Evolutionary conservation across 1,284 basidiomycete species (phyloP), one percentile per base, ranked within the genome.

Genomic region (Phylloporus gajari): DNA sequence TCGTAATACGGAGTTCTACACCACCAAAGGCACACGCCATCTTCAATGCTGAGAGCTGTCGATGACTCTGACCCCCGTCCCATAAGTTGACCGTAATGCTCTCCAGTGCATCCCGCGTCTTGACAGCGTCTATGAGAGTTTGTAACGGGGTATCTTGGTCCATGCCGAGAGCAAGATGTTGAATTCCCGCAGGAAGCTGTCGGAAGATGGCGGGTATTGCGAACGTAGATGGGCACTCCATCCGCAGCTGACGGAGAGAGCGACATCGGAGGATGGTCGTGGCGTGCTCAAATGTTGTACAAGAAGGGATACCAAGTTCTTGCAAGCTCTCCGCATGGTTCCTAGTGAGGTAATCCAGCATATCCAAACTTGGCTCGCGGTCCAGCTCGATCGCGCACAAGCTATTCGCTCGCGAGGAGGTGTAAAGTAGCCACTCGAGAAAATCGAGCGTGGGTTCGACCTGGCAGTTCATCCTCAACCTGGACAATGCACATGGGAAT

Each of bases 371-470:
- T 4, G 91, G 89, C 72, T 92, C 88, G 70, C 90, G 86, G 68
- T 88, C 88, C 68, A 93, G 81, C 70, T 91, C 88, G 68, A 93
- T 83, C 42, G 83, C 79, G 68, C 84, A 84, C 68, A 93, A 83
- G 72, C 81, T 83, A 38, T 73, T 75, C n/a, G 85, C 85, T 51
- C 80, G 80, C 38, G 78, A 75, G 53, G 90, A 91, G 70, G 87
- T 85, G 75, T 88, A 85, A n/a, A 93, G 87, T 67, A 94, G 88
- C 91, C 91, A 93, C 61, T 86, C 84, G 74, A 91, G 83, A 81
- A 92, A 90, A 62, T 91, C 90, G 65, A 88, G 77, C 1, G 88
- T 87, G 27, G 91, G 90, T 13, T 87, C 80, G 12, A 83, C 81
- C 78, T 92, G 90, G 80, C 90, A 90, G 79, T 91, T 91, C 79